Base-by-base conservation (phyloP, 805 yeast genomes). In the Cyberlindnera nakhonratchasimensis region DNA sequence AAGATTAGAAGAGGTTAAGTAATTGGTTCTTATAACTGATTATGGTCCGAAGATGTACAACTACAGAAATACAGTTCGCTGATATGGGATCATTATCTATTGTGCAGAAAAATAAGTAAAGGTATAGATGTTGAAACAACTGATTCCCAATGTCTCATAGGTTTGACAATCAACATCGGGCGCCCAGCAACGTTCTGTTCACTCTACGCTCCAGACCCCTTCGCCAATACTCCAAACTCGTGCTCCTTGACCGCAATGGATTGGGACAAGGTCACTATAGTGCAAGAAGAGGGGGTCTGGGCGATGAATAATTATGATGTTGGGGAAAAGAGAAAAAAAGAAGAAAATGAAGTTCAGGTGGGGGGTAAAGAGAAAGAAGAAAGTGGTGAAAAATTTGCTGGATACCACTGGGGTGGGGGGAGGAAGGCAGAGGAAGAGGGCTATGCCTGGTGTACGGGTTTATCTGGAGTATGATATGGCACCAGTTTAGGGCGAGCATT, bases 171-270 rank as follows among this genome's bases (percentile, higher is more conserved):
- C 49, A 50, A 46, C 48, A 47, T 37, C 53, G 47, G 53, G 53
- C 48, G 53, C 53, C 53, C 53, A 49, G 53, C 53, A 49, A 46
- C 53, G 53, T 49, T 49, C 53, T n/a, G 17, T 34, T 49, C 39
- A 24, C 18, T 49, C 50, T 49, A 49, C 53, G 53, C 47, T 36
- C 47, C 47, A 24, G 22, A 29, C 35, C 50, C 46, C 43, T 34
- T 39, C 41, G 44, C 43, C 39, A 37, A 34, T 3, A 21, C 29
- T 25, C 35, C 26, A 21, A 20, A 39, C 49, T 36, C 41, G 39
- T 34, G 26, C 43, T 32, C 34, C 29, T 14, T 13, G n/a, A 12
- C n/a, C 14, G 17, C 36, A 19, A 8, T n/a, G 6, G 19, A 35
- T 19, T 16, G 31, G 19, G 6, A 18, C 16, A 33, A 35, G 32